Percentiles rank a stretch among this genome's conserved stretches.
These are phyloP conservation scores for Claviceps pusilla DNA, from an alignment of 2,329 filamentous ascomycete genomes.

Conservation along the genomic window DNA sequence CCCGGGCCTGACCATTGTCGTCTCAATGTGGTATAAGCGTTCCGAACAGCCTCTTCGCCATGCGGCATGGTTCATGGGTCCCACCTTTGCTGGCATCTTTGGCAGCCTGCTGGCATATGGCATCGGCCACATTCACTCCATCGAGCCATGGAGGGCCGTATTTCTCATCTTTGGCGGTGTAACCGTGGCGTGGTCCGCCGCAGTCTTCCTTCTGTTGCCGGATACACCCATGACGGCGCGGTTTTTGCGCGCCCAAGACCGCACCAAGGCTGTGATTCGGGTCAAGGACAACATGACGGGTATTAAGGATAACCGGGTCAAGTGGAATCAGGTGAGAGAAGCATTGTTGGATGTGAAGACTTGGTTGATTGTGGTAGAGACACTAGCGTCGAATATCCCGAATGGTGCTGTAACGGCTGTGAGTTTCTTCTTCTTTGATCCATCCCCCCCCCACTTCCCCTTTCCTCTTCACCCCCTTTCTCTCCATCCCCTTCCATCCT, in stretches of 20 bases:
- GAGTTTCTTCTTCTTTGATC: conserved; percentile 1
- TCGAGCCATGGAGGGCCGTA: conserved; percentile 14
- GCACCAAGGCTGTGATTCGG: conserved; percentile 16
- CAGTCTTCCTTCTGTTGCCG: conserved; percentile 10
- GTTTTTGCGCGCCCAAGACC: conserved; percentile 15
- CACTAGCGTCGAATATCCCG: conserved; percentile 14
- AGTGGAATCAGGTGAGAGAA: conserved; percentile 12
- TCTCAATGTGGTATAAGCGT: conserved; percentile 21
- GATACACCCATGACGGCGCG: conserved; percentile 14
- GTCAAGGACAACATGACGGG: conserved; percentile 21
- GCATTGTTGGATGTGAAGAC: conserved; percentile 13
- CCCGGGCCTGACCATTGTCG: conserved; percentile 16
- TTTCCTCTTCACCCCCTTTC: neutral
- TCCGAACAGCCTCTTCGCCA: conserved; percentile 15
- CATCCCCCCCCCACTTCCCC: neutral
- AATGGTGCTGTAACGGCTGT: conserved; percentile 17
- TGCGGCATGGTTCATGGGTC: conserved; percentile 20
- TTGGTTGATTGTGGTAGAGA: conserved; percentile 14
- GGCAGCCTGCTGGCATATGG: conserved; percentile 16
- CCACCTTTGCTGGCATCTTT: conserved; percentile 15
- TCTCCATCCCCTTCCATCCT: neutral
- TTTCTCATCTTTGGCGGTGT: conserved; percentile 13
- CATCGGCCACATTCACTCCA: conserved; percentile 15
- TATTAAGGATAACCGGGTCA: conserved; percentile 15
- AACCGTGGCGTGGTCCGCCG: conserved; percentile 11